Evolutionary conservation across 2,329 filamentous ascomycete species (phyloP).

Genomic region (Setomelanomma holmii): DNA sequence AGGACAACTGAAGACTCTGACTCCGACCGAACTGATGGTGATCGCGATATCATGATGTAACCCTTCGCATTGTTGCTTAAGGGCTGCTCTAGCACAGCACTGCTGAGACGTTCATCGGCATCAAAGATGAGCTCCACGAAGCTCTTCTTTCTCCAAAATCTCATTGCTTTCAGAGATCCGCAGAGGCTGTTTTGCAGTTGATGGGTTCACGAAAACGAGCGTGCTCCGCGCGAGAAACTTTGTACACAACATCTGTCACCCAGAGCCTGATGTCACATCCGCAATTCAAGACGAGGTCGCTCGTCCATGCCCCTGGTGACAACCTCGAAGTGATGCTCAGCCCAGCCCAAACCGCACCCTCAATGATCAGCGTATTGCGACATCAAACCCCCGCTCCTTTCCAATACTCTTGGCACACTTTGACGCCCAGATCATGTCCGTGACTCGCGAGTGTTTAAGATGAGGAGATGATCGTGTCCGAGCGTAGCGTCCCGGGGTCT

Average conservation of each 20-base stretch:
- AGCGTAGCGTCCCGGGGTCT: background rate
- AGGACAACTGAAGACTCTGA: background rate
- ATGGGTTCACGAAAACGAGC: background rate
- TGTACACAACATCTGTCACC: background rate
- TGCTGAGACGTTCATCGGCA: background rate
- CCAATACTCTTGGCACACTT: no score
- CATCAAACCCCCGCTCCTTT: no score
- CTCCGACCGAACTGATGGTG: background rate
- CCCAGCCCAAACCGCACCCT: no score
- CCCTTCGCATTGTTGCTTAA: background rate
- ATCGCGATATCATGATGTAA: background rate
- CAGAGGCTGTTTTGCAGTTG: no score
- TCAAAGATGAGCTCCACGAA: background rate
- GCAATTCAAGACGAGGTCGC: no score
- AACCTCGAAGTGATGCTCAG: no score
- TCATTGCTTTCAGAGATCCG: no score
- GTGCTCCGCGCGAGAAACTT: background rate
- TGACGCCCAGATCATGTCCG: no score
- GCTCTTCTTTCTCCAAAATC: background rate
- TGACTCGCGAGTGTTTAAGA: no score
- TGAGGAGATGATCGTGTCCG: background rate
- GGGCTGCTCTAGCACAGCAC: background rate
- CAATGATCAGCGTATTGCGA: no score
- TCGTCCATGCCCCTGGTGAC: no score
- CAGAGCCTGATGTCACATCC: no score